Evolutionary conservation across 352 stramenopile genomes (phyloP).

Genomic region (Globisporangium paddicum): DNA sequence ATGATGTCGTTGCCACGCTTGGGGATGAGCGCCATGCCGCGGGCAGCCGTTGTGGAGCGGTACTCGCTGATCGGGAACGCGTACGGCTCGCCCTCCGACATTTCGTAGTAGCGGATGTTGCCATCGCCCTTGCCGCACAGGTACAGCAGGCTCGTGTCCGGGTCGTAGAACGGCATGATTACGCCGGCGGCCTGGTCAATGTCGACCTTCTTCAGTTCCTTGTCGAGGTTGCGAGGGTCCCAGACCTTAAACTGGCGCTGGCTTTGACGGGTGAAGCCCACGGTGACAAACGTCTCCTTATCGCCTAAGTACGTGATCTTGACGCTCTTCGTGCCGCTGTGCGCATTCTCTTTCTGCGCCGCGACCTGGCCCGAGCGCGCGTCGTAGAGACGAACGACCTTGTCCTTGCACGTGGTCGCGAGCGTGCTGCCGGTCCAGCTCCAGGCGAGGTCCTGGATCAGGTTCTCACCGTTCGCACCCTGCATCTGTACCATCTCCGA

Average conservation of each 20-base stretch:
- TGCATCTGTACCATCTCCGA: constrained; percentile 88
- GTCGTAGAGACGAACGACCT: constrained; percentile 96
- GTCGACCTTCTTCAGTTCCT: constrained; percentile 93
- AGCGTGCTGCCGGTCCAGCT: constrained; percentile 95
- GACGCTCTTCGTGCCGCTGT: constrained; percentile 97
- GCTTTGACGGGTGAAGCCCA: constrained; percentile 96
- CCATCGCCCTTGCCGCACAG: constrained; percentile 97
- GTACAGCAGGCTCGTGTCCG: constrained; percentile 98
- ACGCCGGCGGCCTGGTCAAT: constrained; percentile 98
- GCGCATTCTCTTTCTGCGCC: constrained; percentile 84
- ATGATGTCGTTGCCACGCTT: constrained; percentile 98
- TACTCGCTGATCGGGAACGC: constrained; percentile 94
- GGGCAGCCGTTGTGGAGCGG: constrained; percentile 93
- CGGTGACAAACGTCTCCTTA: constrained; percentile 95
- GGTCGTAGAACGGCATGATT: constrained; percentile 99
- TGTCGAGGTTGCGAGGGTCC: constrained; percentile 87
- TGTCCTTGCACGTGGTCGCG: constrained; percentile 98
- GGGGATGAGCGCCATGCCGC: constrained; percentile 98
- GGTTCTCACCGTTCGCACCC: constrained; percentile 68
- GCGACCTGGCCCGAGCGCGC: constrained; percentile 82
- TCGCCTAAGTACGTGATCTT: constrained; percentile 97
- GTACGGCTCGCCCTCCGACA: constrained; percentile 94
- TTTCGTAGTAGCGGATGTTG: constrained; percentile 99
- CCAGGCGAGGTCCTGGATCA: constrained; percentile 98
- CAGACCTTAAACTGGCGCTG: constrained; percentile 92